Evolutionary conservation across 805 yeast genomes (phyloP).

Genomic region (Torulaspora gathmanii): DNA sequence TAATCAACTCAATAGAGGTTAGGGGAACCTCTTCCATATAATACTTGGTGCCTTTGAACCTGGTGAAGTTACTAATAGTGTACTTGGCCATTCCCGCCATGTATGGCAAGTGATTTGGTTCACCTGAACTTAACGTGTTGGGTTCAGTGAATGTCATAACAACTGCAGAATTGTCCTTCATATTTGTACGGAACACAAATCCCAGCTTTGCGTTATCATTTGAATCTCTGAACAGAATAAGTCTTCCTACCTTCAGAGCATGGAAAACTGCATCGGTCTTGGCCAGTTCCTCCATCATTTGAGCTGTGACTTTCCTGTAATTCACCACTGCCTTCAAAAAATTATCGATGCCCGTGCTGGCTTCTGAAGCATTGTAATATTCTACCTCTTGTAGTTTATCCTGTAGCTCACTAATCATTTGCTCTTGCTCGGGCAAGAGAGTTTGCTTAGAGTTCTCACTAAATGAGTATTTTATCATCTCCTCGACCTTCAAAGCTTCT

Average conservation of each 20-base stretch:
- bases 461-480: conserved; percentile 94
- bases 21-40: conserved; percentile 29
- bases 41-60: conserved; percentile 32
- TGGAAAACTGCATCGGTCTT: conserved; percentile 46
- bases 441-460: conserved; percentile 87
- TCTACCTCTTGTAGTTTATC: conserved; percentile 41
- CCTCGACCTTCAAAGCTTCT: conserved; percentile 94
- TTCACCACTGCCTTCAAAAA: conserved; percentile 44
- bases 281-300: conserved; percentile 46
- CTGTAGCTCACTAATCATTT: conserved; percentile 52
- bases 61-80: conserved; percentile 24
- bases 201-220: conserved; percentile 42
- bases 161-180: conserved; percentile 24
- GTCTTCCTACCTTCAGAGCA: conserved; percentile 49
- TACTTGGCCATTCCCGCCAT: conserved; percentile 31
- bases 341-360: conserved; percentile 41
- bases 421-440: conserved; percentile 78
- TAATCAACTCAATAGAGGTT: conserved; percentile 30
- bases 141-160: conserved; percentile 36
- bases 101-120: conserved; percentile 37
- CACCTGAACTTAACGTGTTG: conserved; percentile 24
- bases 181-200: conserved; percentile 43
- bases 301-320: conserved; percentile 43
- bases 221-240: conserved; percentile 53
- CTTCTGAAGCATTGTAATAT: conserved; percentile 36